A percentile compares a stretch with the other conserved stretches of the same genome.
Evolutionary conservation across 2,329 filamentous ascomycete genomes (phyloP).

Genomic region (Fusarium bactridioides): DNA sequence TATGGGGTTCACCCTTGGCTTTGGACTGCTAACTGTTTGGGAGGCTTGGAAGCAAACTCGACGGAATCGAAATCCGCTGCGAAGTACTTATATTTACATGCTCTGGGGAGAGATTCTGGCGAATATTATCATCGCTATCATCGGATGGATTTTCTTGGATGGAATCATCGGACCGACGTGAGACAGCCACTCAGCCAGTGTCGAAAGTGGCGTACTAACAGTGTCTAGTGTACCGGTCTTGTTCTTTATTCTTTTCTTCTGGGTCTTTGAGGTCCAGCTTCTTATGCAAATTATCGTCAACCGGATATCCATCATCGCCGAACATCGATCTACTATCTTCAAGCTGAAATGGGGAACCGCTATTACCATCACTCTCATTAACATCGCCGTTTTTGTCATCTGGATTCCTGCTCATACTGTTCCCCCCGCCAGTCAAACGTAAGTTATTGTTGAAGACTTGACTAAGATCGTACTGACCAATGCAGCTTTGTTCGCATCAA

Average conservation of each 20-base stretch:
- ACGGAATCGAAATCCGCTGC: slow-evolving; percentile 46
- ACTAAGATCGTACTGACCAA: background rate
- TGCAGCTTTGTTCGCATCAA: slow-evolving; percentile 53
- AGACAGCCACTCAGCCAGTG: background rate
- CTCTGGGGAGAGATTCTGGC: slow-evolving; percentile 55
- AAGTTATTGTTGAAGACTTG: background rate
- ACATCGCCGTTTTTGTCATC: slow-evolving; percentile 61
- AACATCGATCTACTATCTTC: slow-evolving; percentile 47
- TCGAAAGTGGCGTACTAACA: background rate
- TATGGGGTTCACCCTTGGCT: slow-evolving; percentile 49
- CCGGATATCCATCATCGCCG: slow-evolving; percentile 58
- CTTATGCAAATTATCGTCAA: slow-evolving; percentile 65
- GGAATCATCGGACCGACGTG: slow-evolving; percentile 46
- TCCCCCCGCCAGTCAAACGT: slow-evolving; percentile 50
- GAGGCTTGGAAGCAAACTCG: slow-evolving; percentile 53
- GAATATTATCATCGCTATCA: slow-evolving; percentile 49
- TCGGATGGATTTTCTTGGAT: slow-evolving; percentile 52
- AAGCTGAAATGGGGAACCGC: slow-evolving; percentile 58
- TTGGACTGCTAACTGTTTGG: slow-evolving; percentile 51
- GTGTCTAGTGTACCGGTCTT: slow-evolving; percentile 42
- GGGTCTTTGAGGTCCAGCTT: slow-evolving; percentile 58
- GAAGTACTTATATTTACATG: slow-evolving; percentile 54
- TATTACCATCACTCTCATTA: slow-evolving; percentile 56
- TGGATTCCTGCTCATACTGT: slow-evolving; percentile 58
- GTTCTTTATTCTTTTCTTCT: slow-evolving; percentile 50